Base-by-base conservation (phyloP, 768 basidiomycete genomes). In the Russula foetens region DNA sequence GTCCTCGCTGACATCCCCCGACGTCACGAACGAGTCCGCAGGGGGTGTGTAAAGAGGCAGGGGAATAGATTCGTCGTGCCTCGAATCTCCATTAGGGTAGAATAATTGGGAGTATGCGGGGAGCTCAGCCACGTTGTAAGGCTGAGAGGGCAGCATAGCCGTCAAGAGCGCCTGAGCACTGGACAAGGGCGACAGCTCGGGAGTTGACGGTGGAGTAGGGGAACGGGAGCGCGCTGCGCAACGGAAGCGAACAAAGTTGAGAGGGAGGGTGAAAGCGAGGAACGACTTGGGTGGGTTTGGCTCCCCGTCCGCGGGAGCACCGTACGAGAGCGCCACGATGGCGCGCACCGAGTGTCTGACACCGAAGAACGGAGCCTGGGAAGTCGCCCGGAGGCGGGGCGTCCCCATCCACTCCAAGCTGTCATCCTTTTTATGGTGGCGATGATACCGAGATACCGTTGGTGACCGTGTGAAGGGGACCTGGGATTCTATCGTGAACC, bases 91-190 rank as follows among this genome's bases (percentile, higher is more conserved):
- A 65, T 88, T 87, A 19, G 75, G 67, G 67, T 91, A 74, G 73
- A 85, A 92, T 21, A 92, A 76, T 64, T 90, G 88, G 6, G 87
- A 89, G 68, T 92, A 92, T 3, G 84, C 79, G 2, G 90, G 91
- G 21, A 90, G 81, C 45, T 66, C 67, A 15, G 71, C 70, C 5
- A 68, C 61, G 53, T 67, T 66, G 54, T 68, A 68, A 6, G 69
- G 66, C 38, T 62, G 33, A 21, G 41, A 57, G 59, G 43, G 38
- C 29, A 35, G 48, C 21, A 49, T 55, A 17, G 67, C 35, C 9
- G 44, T n/a, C 23, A 53, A n/a, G n/a, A 38, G 21, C 12, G 33
- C 44, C 3, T 53, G 33, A 21, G 64, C 33, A 62, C 54, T 28
- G 50, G 49, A 8, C 49, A 54, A 67, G 52, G 56, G 52, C 19